phyloP scores from a whole-genome alignment of 73 alveolate genomes.

The Diophrys sp. region DNA sequence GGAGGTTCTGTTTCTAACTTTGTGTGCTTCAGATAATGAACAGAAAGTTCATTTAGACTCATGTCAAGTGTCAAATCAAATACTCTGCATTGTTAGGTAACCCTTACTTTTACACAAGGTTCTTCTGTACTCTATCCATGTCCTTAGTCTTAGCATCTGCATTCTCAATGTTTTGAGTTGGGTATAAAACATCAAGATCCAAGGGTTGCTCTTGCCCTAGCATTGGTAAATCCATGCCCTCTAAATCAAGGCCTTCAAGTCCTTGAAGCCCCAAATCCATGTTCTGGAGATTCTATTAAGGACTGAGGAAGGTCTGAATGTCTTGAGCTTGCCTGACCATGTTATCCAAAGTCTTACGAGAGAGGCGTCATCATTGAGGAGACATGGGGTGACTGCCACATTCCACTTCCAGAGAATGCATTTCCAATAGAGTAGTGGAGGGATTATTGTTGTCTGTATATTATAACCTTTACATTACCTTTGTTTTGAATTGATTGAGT shows the following conservation, averaged over 20 bases:
- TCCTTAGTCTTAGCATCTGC: background rate
- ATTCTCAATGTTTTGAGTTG: slow-evolving; percentile 7
- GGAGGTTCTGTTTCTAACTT: slow-evolving; percentile 4
- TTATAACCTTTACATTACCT: too few relatives aligned
- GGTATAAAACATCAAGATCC: slow-evolving; percentile 1
- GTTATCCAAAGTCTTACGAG: too few relatives aligned
- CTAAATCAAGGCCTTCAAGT: background rate
- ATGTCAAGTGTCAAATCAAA: background rate
- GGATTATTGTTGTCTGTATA: too few relatives aligned
- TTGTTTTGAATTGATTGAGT: too few relatives aligned
- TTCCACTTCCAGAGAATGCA: too few relatives aligned
- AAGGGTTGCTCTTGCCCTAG: background rate
- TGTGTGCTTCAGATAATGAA: slow-evolving; percentile 2
- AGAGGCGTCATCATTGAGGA: too few relatives aligned
- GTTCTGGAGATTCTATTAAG: background rate
- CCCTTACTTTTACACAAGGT: background rate
- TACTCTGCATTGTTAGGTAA: background rate
- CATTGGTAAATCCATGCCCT: background rate
- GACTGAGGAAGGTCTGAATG: background rate
- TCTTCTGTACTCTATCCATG: slow-evolving; percentile 1
- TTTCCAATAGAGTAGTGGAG: too few relatives aligned
- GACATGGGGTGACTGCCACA: too few relatives aligned
- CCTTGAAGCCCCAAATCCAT: background rate
- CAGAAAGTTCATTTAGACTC: slow-evolving; percentile 4
- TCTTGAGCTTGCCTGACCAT: background rate